Conservation (phyloP, 2,329 filamentous ascomycete genomes). For the Aureobasidium namibiae region DNA sequence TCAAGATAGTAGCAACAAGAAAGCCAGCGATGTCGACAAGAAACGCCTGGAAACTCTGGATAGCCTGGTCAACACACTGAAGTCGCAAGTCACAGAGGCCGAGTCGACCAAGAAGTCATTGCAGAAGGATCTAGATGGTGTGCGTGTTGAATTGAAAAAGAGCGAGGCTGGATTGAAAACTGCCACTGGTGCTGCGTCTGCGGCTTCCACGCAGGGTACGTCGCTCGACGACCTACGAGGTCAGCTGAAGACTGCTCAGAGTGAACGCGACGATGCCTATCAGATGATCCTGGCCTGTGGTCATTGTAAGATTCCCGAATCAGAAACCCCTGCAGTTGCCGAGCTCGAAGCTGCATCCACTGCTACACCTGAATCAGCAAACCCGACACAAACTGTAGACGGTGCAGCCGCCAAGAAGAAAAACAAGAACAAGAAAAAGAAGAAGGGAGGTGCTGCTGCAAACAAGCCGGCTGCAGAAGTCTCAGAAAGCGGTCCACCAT, state of each 20-base stretch:
- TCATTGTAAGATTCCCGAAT: conserved; percentile 20
- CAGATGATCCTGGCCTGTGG: conserved; percentile 28
- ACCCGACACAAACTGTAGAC: neutral
- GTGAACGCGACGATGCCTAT: conserved; percentile 27
- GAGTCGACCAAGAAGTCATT: conserved; percentile 41
- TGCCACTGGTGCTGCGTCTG: conserved; percentile 12
- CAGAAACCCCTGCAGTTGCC: neutral
- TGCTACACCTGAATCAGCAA: neutral
- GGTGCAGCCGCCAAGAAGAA: conserved; percentile 59
- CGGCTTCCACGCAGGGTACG: conserved; percentile 16
- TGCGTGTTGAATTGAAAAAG: conserved; percentile 24
- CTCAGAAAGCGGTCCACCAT: conserved; percentile 23
- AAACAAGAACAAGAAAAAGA: conserved; percentile 70
- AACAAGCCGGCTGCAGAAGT: conserved; percentile 15
- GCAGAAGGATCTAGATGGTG: conserved; percentile 35
- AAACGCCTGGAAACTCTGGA: conserved; percentile 48
- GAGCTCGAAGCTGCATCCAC: neutral
- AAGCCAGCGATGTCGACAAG: conserved; percentile 31
- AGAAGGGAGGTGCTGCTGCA: conserved; percentile 39
- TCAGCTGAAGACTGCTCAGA: conserved; percentile 23
- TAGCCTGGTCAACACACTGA: conserved; percentile 46
- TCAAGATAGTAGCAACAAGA: neutral
- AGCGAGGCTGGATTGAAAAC: neutral
- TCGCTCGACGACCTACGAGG: conserved; percentile 16
- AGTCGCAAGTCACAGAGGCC: conserved; percentile 45